These are phyloP conservation scores for Didymellaceae sp. DNA, from an alignment of 2,329 filamentous ascomycete genomes.

Conservation along the genomic window DNA sequence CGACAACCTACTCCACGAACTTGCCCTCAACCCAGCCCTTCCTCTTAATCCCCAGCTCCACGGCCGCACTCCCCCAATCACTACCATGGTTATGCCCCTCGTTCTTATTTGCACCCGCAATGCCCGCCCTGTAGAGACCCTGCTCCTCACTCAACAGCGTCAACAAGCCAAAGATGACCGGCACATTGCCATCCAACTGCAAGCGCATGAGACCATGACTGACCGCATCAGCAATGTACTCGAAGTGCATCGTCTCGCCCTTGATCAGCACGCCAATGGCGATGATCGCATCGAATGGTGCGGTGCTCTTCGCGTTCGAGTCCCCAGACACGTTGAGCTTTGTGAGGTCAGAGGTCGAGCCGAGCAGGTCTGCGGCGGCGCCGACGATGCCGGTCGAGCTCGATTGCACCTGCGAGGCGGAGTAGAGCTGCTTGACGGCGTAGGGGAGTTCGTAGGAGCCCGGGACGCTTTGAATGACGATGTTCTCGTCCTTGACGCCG, in stretches of 20 bases:
- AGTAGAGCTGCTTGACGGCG: slow-evolving; percentile 85
- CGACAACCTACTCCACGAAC: slow-evolving; percentile 54
- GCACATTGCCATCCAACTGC: slow-evolving; percentile 85
- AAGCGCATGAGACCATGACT: slow-evolving; percentile 93
- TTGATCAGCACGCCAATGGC: slow-evolving; percentile 97
- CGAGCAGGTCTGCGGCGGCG: slow-evolving; percentile 78
- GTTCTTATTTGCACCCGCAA: slow-evolving; percentile 55
- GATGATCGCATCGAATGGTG: slow-evolving; percentile 89
- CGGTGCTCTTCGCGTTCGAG: slow-evolving; percentile 10
- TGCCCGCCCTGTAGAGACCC: slow-evolving; percentile 81
- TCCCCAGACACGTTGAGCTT: slow-evolving; percentile 37
- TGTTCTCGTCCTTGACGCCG: slow-evolving; percentile 87
- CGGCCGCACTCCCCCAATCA: slow-evolving; percentile 93
- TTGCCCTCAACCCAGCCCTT: slow-evolving; percentile 79
- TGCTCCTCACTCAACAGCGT: slow-evolving; percentile 90
- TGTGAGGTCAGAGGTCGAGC: slow-evolving; percentile 67
- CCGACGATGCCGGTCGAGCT: slow-evolving; percentile 64
- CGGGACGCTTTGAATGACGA: slow-evolving; percentile 86
- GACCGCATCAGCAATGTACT: slow-evolving; percentile 94
- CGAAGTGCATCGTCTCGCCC: slow-evolving; percentile 99
- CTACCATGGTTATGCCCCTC: slow-evolving; percentile 89
- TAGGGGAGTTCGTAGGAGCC: slow-evolving; percentile 95
- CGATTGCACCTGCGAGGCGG: slow-evolving; percentile 83
- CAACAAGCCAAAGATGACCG: slow-evolving; percentile 89
- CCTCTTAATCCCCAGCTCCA: slow-evolving; percentile 90